These are phyloP conservation scores for Kazachstania sp. DNA, from an alignment of 1,139 yeast species.

Conservation along the genomic window DNA sequence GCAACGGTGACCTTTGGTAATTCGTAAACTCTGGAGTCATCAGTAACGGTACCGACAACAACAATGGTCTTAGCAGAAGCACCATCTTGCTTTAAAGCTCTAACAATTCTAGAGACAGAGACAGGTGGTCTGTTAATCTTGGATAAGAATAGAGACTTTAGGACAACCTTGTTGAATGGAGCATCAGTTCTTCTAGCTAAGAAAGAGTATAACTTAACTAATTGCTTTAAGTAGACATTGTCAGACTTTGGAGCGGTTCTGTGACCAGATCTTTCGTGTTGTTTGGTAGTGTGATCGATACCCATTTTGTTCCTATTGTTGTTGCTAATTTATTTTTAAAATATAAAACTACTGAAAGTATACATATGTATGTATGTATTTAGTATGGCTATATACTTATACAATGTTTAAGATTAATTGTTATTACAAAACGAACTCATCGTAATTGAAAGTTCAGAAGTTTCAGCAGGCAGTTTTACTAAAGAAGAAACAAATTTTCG, in stretches of 20 bases:
- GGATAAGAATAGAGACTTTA: slow-evolving; percentile 90
- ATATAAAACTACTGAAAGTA: neutral
- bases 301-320: slow-evolving; percentile 54
- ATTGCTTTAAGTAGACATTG: slow-evolving; percentile 95
- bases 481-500: no score
- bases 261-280: slow-evolving; percentile 93
- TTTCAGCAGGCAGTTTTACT: no score
- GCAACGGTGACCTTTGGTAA: slow-evolving; percentile 97
- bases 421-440: neutral
- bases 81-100: slow-evolving; percentile 76
- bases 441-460: neutral
- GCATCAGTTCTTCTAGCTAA: slow-evolving; percentile 99
- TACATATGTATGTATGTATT: neutral
- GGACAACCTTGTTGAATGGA: slow-evolving; percentile 96
- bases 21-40: slow-evolving; percentile 87
- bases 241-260: slow-evolving; percentile 99
- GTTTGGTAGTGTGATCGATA: slow-evolving; percentile 94
- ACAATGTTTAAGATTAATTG: neutral
- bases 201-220: slow-evolving; percentile 97
- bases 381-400: neutral
- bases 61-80: slow-evolving; percentile 89
- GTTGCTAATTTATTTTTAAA: slow-evolving; percentile 1
- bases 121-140: slow-evolving; percentile 99
- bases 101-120: slow-evolving; percentile 83
- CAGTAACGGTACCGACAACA: slow-evolving; percentile 99